Evolutionary conservation across 495 filamentous ascomycete genomes (phyloP).

Genomic region (Oleoguttula mirabilis): DNA sequence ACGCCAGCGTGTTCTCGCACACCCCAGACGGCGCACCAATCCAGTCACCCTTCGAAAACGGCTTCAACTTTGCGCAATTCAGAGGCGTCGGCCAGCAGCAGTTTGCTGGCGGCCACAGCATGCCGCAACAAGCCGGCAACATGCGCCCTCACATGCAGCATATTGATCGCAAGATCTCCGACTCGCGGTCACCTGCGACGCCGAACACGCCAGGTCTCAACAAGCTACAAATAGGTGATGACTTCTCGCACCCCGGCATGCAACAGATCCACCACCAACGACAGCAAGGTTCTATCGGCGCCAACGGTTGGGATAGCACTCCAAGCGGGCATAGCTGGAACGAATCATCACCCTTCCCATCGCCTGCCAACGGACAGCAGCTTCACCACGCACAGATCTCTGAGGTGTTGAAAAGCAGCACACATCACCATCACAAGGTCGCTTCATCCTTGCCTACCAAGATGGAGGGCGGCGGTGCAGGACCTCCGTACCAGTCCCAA

Average conservation of each 20-base stretch:
- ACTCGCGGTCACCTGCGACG: slow-evolving; percentile 63
- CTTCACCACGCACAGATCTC: slow-evolving; percentile 48
- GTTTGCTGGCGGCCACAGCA: slow-evolving; percentile 30
- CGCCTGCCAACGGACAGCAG: slow-evolving; percentile 32
- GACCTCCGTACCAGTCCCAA: slow-evolving; percentile 50
- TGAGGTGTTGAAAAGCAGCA: slow-evolving; percentile 55
- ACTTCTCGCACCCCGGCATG: slow-evolving; percentile 41
- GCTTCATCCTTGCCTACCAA: slow-evolving; percentile 60
- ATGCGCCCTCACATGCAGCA: slow-evolving; percentile 10
- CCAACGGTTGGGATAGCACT: slow-evolving; percentile 54
- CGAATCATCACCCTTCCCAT: slow-evolving; percentile 56
- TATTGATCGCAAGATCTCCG: slow-evolving; percentile 61
- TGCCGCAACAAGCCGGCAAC: slow-evolving; percentile 16
- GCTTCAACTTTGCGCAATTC: slow-evolving; percentile 64
- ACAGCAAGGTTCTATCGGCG: slow-evolving; percentile 13
- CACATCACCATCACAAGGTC: slow-evolving; percentile 34
- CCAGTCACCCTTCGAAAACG: slow-evolving; percentile 69
- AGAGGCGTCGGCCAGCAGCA: slow-evolving; percentile 36
- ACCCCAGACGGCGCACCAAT: slow-evolving; percentile 82
- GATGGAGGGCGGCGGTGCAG: slow-evolving; percentile 45
- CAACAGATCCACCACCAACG: slow-evolving; percentile 22
- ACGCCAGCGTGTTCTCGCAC: slow-evolving; percentile 56
- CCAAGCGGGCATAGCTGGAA: slow-evolving; percentile 68
- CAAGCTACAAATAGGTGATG: slow-evolving; percentile 35
- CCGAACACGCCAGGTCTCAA: slow-evolving; percentile 47